These are phyloP conservation scores for Neotropicomus parvogracilis DNA, from an alignment of 1,284 basidiomycete genomes.

Conservation along the genomic window DNA sequence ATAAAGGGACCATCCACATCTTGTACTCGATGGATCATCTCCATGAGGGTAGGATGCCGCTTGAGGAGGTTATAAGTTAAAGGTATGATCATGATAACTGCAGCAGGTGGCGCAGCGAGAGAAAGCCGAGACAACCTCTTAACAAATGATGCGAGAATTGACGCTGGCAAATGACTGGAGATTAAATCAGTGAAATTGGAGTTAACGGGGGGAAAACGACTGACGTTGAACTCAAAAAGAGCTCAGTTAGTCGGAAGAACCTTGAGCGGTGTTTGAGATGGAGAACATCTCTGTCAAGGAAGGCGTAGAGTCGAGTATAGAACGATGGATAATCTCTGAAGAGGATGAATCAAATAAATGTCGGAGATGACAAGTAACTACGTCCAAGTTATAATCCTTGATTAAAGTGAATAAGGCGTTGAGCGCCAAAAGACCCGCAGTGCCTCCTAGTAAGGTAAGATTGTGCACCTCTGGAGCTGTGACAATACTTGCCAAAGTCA, in stretches of 20 bases:
- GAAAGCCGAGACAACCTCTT: conserved; percentile 88
- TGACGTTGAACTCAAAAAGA: conserved; percentile 88
- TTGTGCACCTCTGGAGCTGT: background rate
- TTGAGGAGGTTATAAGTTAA: conserved; percentile 96
- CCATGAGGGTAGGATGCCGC: conserved; percentile 87
- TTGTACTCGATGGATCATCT: conserved; percentile 78
- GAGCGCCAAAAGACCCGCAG: conserved; percentile 85
- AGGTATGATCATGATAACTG: conserved; percentile 86
- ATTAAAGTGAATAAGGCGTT: conserved; percentile 93
- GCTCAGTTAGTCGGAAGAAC: conserved; percentile 90
- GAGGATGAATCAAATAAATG: conserved; percentile 1
- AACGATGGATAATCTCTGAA: conserved; percentile 91
- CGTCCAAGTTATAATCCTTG: conserved; percentile 89
- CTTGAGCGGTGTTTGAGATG: conserved; percentile 91
- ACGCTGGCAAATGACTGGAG: conserved; percentile 78
- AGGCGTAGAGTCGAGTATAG: conserved; percentile 89
- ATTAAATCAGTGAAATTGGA: conserved; percentile 8
- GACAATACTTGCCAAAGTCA: conserved; percentile 61
- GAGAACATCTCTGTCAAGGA: conserved; percentile 83
- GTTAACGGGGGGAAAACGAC: conserved; percentile 30
- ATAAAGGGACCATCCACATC: conserved; percentile 42
- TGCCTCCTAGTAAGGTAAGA: conserved; percentile 56
- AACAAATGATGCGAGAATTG: conserved; percentile 89
- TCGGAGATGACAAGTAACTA: conserved; percentile 12
- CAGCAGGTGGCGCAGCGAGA: conserved; percentile 84